Evolutionary conservation across 2,329 filamentous ascomycete genomes (phyloP).

Genomic region (Fusarium multiceps): DNA sequence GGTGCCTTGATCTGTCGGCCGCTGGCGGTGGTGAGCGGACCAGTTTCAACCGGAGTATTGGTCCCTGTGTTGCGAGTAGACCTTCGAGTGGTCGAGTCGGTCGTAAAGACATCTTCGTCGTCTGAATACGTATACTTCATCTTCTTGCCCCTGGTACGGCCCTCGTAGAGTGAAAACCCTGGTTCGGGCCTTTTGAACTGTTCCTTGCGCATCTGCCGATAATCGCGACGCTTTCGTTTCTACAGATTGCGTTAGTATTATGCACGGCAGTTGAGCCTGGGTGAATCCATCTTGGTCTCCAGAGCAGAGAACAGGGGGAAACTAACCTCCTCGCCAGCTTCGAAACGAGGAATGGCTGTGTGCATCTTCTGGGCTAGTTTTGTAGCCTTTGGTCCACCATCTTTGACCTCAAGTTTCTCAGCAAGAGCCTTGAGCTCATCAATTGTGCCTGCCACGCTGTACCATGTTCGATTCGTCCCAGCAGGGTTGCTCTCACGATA

Average conservation of each 20-base stretch:
- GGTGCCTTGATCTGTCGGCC: conserved; percentile 84
- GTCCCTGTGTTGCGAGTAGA: conserved; percentile 80
- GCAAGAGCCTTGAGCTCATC: conserved; percentile 83
- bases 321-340: conserved; percentile 88
- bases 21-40: conserved; percentile 78
- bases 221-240: conserved; percentile 95
- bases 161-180: conserved; percentile 94
- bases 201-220: conserved; percentile 85
- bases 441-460: conserved; percentile 90
- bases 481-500: conserved; percentile 93
- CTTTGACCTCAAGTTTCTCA: conserved; percentile 78
- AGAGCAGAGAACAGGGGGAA: background rate
- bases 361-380: conserved; percentile 81
- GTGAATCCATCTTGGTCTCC: background rate
- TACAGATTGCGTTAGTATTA: conserved; percentile 51
- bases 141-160: conserved; percentile 93
- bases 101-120: conserved; percentile 78
- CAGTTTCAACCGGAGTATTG: conserved; percentile 77
- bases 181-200: conserved; percentile 88
- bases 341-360: conserved; percentile 86
- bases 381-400: conserved; percentile 84
- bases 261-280: background rate
- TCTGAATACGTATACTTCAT: conserved; percentile 97
- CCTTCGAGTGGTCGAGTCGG: conserved; percentile 73
- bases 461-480: conserved; percentile 83